Conservation (phyloP, 768 basidiomycete genomes). For the Kwoniella sp. region DNA sequence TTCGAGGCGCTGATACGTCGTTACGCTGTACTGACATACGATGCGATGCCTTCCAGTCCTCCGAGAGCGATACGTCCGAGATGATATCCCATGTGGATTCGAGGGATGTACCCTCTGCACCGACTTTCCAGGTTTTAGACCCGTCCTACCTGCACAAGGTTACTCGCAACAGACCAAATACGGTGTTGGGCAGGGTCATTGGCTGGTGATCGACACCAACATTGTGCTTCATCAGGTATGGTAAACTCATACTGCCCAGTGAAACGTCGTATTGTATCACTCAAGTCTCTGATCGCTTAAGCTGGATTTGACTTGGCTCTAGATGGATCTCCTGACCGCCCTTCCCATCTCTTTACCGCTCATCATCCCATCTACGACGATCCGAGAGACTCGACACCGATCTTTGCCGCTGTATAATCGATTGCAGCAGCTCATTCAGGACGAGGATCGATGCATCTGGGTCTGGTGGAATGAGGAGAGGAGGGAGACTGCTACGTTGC, state of each 20-base stretch:
- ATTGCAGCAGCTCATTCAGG: conserved; percentile 77
- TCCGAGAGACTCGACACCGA: conserved; percentile 94
- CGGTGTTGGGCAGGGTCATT: conserved; percentile 61
- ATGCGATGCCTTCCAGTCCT: conserved; percentile 63
- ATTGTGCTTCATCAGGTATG: conserved; percentile 90
- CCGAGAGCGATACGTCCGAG: conserved; percentile 88
- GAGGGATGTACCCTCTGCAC: conserved; percentile 68
- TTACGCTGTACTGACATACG: too few species aligned
- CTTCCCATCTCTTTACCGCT: conserved; percentile 73
- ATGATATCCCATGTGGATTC: conserved; percentile 86
- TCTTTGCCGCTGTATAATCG: conserved; percentile 91
- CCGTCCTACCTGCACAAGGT: conserved; percentile 66
- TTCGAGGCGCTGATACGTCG: background rate
- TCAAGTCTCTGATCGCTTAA: background rate
- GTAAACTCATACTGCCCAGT: conserved; percentile 55
- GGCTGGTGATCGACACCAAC: conserved; percentile 90
- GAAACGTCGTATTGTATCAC: background rate
- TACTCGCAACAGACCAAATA: conserved; percentile 62
- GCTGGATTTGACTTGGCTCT: background rate
- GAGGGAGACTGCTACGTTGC: conserved; percentile 58
- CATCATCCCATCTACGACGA: conserved; percentile 88
- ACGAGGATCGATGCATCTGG: conserved; percentile 63
- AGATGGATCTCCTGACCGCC: conserved; percentile 95
- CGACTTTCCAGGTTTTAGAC: conserved; percentile 55
- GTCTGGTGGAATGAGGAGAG: conserved; percentile 66